A percentile compares a stretch with the other conserved stretches of the same genome.
These are phyloP conservation scores for Aspergillus ellipticus DNA, from an alignment of 495 filamentous ascomycete species.

Conservation along the genomic window DNA sequence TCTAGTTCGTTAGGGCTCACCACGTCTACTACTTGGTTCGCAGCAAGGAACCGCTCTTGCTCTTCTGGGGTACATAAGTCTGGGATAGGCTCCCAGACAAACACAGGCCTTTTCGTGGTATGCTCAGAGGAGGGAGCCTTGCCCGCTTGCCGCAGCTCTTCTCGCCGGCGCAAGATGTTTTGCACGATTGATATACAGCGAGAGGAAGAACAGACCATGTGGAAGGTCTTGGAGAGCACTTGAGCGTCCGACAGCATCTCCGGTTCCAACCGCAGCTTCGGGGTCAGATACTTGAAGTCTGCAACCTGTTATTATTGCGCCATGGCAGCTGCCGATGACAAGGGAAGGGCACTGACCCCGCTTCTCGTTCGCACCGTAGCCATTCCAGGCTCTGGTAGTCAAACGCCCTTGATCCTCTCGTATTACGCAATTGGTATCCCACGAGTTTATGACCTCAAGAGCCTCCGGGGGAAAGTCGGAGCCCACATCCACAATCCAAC, in stretches of 20 bases:
- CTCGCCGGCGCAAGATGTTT: conserved; percentile 52
- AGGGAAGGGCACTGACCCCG: conserved; percentile 39
- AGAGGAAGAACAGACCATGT: conserved; percentile 77
- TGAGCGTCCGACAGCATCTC: conserved; percentile 53
- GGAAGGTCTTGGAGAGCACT: conserved; percentile 70
- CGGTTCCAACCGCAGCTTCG: conserved; percentile 73
- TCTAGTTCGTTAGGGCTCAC: conserved; percentile 88
- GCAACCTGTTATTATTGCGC: conserved; percentile 33
- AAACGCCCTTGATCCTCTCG: conserved; percentile 61
- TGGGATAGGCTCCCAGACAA: conserved; percentile 95
- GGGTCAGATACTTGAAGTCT: conserved; percentile 84
- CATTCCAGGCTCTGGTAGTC: conserved; percentile 91
- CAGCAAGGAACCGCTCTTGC: conserved; percentile 65
- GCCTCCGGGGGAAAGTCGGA: conserved; percentile 75
- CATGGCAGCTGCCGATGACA: not conserved
- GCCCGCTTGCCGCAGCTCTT: conserved; percentile 28
- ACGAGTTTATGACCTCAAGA: conserved; percentile 57
- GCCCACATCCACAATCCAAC: conserved; percentile 89
- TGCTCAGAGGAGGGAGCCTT: conserved; percentile 21
- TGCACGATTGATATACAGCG: conserved; percentile 73
- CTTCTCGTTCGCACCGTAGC: conserved; percentile 61
- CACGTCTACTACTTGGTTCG: conserved; percentile 71
- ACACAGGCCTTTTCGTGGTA: conserved; percentile 52
- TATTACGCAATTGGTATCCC: conserved; percentile 69
- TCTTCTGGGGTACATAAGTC: conserved; percentile 78